Evolutionary conservation across 2,329 filamentous ascomycete species (phyloP).

Genomic region (Penicillium expansum): DNA sequence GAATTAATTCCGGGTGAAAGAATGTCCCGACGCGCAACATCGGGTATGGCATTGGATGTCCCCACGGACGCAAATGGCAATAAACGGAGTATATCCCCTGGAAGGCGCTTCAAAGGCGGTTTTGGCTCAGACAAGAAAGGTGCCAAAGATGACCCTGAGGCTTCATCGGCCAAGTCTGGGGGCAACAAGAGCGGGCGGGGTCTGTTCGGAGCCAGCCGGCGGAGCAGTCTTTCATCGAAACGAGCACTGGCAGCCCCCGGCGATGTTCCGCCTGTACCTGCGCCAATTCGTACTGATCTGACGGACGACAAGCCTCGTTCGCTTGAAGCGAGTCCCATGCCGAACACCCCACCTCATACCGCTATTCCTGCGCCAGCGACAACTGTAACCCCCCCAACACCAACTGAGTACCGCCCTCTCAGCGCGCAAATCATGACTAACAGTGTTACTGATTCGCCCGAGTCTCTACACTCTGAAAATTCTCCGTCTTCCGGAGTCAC

Average conservation of each 20-base stretch:
- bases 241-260: conserved; percentile 30
- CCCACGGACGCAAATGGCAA: conserved; percentile 39
- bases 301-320: conserved; percentile 25
- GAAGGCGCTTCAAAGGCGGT: conserved; percentile 68
- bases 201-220: conserved; percentile 40
- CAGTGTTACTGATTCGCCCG: conserved; percentile 39
- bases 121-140: conserved; percentile 60
- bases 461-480: conserved; percentile 34
- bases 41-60: conserved; percentile 31
- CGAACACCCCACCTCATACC: conserved; percentile 35
- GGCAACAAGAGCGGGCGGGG: conserved; percentile 41
- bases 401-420: conserved; percentile 48
- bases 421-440: conserved; percentile 35
- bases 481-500: conserved; percentile 43
- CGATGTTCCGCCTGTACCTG: conserved; percentile 34
- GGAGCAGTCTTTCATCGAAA: conserved; percentile 36
- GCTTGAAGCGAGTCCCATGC: conserved; percentile 24
- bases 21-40: conserved; percentile 25
- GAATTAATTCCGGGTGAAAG: conserved; percentile 44
- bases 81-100: conserved; percentile 66
- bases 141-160: conserved; percentile 49
- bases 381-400: conserved; percentile 63
- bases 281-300: conserved; percentile 33
- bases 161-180: conserved; percentile 42
- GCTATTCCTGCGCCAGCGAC: conserved; percentile 49